These are phyloP conservation scores for Quercus tomentella DNA, from an alignment of 331 rosid species.

Conservation along the genomic window DNA sequence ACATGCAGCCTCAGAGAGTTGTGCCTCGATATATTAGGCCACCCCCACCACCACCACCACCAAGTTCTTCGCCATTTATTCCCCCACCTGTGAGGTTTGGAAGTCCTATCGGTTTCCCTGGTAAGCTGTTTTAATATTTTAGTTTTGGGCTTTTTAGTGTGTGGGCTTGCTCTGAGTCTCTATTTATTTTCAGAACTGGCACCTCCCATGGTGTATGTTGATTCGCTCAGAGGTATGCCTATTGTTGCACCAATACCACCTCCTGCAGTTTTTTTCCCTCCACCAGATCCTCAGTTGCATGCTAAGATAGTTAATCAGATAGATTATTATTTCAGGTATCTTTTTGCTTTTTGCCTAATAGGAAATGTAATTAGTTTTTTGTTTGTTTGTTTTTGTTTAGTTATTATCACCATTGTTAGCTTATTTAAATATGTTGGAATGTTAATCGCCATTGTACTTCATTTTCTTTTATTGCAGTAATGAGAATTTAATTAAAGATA, in stretches of 20 bases:
- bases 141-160: conserved; percentile 2
- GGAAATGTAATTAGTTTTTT: not conserved
- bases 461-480: conserved; percentile 54
- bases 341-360: conserved; percentile 12
- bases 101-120: conserved; percentile 44
- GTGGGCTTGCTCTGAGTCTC: conserved; percentile 14
- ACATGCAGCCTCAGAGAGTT: conserved; percentile 38
- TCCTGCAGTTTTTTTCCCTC: conserved; percentile 26
- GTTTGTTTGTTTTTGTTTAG: not conserved
- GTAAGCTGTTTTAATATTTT: conserved; percentile 28
- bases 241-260: conserved; percentile 38
- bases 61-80: conserved; percentile 39
- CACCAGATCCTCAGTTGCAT: conserved; percentile 55
- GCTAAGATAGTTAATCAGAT: conserved; percentile 61
- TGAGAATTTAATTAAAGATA: conserved; percentile 73
- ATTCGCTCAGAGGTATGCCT: conserved; percentile 38
- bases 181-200: conserved; percentile 36
- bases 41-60: conserved; percentile 40
- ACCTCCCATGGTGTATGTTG: conserved; percentile 40
- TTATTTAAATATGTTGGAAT: conserved; percentile 5
- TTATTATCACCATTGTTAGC: not conserved
- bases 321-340: conserved; percentile 86
- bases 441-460: conserved; percentile 19
- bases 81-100: conserved; percentile 40
- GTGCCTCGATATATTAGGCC: conserved; percentile 45